These are phyloP conservation scores for Solanum hybrid DNA, from an alignment of 305 asterid genomes.

Conservation along the genomic window DNA sequence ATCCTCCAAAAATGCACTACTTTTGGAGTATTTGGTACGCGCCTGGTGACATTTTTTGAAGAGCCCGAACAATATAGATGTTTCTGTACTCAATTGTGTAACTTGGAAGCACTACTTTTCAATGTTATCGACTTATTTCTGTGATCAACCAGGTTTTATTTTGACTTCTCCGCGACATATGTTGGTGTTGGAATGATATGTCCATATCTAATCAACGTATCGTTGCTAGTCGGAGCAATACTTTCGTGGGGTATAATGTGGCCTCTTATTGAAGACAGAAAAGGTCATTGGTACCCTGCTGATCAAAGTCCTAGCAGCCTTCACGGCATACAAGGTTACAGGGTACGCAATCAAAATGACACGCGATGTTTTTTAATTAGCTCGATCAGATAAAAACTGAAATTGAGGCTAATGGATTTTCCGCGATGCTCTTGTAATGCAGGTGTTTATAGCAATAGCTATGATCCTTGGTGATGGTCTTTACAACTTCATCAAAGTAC, in stretches of 20 bases:
- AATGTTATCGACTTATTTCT: neutral
- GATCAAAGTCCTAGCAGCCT: slow-evolving; percentile 11
- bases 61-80: neutral
- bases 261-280: slow-evolving; percentile 11
- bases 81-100: neutral
- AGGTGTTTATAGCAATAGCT: slow-evolving; percentile 24
- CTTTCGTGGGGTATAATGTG: slow-evolving; percentile 26
- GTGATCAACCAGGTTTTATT: slow-evolving; percentile 7
- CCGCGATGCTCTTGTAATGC: neutral
- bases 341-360: neutral
- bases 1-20: neutral
- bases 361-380: neutral
- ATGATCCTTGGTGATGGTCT: slow-evolving; percentile 26
- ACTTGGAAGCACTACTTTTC: neutral
- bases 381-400: neutral
- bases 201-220: slow-evolving; percentile 11
- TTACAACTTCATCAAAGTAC: slow-evolving; percentile 19
- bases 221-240: slow-evolving; percentile 18
- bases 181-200: slow-evolving; percentile 21
- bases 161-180: slow-evolving; percentile 18
- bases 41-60: neutral
- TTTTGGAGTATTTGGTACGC: neutral
- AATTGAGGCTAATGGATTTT: neutral
- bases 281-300: slow-evolving; percentile 17
- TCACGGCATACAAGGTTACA: slow-evolving; percentile 18